Conservation (phyloP, 768 basidiomycete genomes). For the Tephrocybe sp. region DNA sequence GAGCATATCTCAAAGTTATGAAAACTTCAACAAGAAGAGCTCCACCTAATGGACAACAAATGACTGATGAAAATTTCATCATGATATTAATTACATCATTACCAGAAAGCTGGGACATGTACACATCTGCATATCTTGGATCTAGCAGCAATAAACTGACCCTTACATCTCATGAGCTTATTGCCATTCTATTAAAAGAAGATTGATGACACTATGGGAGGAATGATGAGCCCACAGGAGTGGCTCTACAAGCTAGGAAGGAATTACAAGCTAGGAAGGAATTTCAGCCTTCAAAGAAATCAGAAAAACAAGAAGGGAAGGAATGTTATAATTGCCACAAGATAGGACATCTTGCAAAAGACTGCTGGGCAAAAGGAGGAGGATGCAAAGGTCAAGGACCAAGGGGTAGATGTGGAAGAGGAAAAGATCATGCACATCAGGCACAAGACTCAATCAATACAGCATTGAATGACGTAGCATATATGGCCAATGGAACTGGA, state of each 20-base stretch:
- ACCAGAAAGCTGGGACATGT: constrained; percentile 28
- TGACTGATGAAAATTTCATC: constrained; percentile 28
- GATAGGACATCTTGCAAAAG: constrained; percentile 26
- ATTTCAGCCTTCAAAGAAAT: not conserved
- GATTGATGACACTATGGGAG: not conserved
- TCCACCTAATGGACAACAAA: constrained; percentile 22
- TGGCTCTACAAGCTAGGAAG: not conserved
- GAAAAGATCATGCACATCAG: constrained; percentile 4
- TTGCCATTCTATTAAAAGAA: constrained; percentile 15
- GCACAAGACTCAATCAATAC: constrained; percentile 6
- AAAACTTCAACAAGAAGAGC: constrained; percentile 24
- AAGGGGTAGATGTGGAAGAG: constrained; percentile 12
- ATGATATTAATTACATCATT: constrained; percentile 30
- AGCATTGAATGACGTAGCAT: constrained; percentile 5
- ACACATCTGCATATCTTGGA: constrained; percentile 23
- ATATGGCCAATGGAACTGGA: not conserved
- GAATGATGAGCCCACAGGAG: not conserved
- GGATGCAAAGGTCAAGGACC: constrained; percentile 35
- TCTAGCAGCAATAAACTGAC: constrained; percentile 14
- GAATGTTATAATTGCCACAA: constrained; percentile 31
- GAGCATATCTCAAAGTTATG: constrained; percentile 24
- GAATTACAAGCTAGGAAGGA: not conserved
- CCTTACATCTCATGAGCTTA: constrained; percentile 18
- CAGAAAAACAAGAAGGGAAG: not conserved
- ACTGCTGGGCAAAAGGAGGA: constrained; percentile 39